Evolutionary conservation across 2,329 filamentous ascomycete genomes (phyloP).

Genomic region (Lasiodiplodia citricola): DNA sequence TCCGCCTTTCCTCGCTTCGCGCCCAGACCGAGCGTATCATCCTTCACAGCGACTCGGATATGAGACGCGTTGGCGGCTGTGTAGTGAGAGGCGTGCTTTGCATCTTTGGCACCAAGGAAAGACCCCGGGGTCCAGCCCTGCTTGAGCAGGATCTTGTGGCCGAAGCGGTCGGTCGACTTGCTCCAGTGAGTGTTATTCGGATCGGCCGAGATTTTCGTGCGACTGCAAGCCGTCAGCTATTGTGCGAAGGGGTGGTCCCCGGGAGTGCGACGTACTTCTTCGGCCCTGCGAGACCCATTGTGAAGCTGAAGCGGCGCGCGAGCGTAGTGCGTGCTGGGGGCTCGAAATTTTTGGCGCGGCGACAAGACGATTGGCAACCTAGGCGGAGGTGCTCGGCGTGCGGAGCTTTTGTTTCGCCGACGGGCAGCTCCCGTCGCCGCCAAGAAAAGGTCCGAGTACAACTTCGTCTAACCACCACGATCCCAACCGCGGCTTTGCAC

Average conservation of each 20-base stretch:
- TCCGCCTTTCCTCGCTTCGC: slow-evolving; percentile 74
- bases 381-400: slow-evolving; percentile 1
- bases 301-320: slow-evolving; percentile 6
- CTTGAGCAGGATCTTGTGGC: slow-evolving; percentile 83
- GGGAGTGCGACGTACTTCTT: slow-evolving; percentile 61
- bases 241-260: slow-evolving; percentile 30
- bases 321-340: background rate
- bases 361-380: background rate
- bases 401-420: slow-evolving; percentile 9
- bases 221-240: slow-evolving; percentile 47
- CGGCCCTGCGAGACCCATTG: slow-evolving; percentile 72
- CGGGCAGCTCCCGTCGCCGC: background rate
- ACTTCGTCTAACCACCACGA: background rate
- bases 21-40: slow-evolving; percentile 89
- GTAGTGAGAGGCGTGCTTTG: slow-evolving; percentile 75
- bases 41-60: slow-evolving; percentile 83
- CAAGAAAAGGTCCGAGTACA: background rate
- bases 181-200: slow-evolving; percentile 97
- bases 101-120: slow-evolving; percentile 78
- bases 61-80: slow-evolving; percentile 82
- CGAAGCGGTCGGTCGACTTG: slow-evolving; percentile 79
- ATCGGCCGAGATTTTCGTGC: slow-evolving; percentile 80
- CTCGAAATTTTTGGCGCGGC: slow-evolving; percentile 15
- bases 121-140: slow-evolving; percentile 92
- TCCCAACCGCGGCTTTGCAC: background rate